These are phyloP conservation scores for Daldinia childiae DNA, from an alignment of 495 filamentous ascomycete genomes.

Conservation along the genomic window DNA sequence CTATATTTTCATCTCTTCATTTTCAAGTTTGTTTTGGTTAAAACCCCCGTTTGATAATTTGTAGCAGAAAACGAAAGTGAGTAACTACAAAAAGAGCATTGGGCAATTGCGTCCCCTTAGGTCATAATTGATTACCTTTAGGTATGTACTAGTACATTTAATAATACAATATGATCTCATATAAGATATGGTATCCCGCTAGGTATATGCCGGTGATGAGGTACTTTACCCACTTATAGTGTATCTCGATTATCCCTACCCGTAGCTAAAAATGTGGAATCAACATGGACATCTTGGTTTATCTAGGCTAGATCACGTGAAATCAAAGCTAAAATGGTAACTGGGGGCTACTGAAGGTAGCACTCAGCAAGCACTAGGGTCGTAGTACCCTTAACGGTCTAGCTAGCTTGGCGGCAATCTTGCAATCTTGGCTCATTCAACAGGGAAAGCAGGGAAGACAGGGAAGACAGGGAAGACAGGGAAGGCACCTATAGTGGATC, in stretches of 20 bases:
- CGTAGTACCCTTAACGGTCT: slow-evolving; percentile 12
- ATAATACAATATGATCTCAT: background rate
- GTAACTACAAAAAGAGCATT: slow-evolving; percentile 4
- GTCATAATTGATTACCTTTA: background rate
- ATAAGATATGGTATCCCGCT: background rate
- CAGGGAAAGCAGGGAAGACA: slow-evolving; percentile 21
- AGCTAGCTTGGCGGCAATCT: slow-evolving; percentile 20
- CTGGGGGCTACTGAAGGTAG: background rate
- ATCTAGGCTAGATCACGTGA: slow-evolving; percentile 4
- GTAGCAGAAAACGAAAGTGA: no score
- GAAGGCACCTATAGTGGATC: slow-evolving; percentile 35
- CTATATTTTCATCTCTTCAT: background rate
- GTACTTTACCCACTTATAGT: background rate
- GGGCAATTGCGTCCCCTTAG: background rate
- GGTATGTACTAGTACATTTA: background rate
- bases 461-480: slow-evolving; percentile 6
- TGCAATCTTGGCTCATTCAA: slow-evolving; percentile 16
- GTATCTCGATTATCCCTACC: background rate
- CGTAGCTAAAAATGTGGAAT: slow-evolving; percentile 17
- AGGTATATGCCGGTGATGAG: background rate
- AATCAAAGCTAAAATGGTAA: background rate
- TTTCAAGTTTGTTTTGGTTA: background rate
- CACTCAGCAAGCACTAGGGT: background rate
- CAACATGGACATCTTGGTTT: slow-evolving; percentile 4
- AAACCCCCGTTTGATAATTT: background rate